phyloP scores from a whole-genome alignment of 768 basidiomycete genomes.

The Boletellus sp. region DNA sequence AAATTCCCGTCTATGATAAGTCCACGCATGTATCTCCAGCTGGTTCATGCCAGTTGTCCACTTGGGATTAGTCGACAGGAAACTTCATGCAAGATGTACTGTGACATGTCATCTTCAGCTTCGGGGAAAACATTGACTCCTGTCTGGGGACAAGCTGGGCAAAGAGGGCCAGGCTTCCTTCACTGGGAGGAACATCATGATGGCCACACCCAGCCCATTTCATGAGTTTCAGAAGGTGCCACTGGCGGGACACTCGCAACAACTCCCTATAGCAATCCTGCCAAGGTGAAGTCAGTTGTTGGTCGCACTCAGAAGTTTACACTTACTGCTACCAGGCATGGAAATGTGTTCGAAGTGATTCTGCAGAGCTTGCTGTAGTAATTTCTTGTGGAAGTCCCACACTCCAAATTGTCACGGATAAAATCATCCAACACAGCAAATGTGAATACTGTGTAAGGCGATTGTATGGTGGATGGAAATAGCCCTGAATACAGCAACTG shows the following conservation, averaged over 20 bases:
- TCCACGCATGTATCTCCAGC: neutral
- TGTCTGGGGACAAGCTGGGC: neutral
- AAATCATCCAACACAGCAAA: neutral
- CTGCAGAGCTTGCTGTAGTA: neutral
- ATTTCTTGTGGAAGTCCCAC: neutral
- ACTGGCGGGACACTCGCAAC: neutral
- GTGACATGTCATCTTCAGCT: too few species aligned
- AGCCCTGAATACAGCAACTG: too few species aligned
- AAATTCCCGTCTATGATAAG: slow-evolving; percentile 17
- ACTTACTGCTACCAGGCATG: neutral
- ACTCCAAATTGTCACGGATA: neutral
- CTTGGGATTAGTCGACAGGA: too few species aligned
- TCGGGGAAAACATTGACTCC: neutral
- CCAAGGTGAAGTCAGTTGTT: neutral
- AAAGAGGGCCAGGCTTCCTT: neutral
- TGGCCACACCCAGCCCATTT: neutral
- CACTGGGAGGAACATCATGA: neutral
- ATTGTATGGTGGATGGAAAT: too few species aligned
- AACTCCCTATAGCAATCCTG: neutral
- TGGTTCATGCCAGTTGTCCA: too few species aligned
- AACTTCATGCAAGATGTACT: too few species aligned
- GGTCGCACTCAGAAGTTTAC: neutral
- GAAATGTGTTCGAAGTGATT: neutral
- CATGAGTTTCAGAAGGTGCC: neutral
- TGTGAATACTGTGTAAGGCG: too few species aligned